Evolutionary conservation across 2,329 filamentous ascomycete species (phyloP).

Genomic region (Calonectria leucothoes): DNA sequence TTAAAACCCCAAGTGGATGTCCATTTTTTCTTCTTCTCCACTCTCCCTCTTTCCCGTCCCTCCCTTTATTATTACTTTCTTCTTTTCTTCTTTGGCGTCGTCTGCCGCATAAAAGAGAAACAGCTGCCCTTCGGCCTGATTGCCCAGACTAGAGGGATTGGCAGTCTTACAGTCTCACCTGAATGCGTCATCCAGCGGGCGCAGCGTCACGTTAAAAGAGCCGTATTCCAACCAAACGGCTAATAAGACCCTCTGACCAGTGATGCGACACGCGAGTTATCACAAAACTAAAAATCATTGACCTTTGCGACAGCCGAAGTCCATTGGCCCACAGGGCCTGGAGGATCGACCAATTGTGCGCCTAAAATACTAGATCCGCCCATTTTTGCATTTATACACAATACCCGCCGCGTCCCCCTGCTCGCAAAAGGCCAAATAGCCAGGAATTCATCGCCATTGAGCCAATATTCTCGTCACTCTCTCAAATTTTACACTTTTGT

Average conservation of each 20-base stretch:
- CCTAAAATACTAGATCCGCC: background rate
- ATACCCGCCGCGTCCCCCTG: background rate
- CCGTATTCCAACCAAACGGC: slow-evolving; percentile 1
- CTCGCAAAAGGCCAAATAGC: background rate
- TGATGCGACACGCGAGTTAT: slow-evolving; percentile 9
- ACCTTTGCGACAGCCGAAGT: background rate
- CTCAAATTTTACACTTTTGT: background rate
- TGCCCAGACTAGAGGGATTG: slow-evolving; percentile 29
- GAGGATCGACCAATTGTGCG: background rate
- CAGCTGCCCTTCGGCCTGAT: slow-evolving; percentile 13
- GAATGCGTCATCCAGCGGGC: slow-evolving; percentile 25
- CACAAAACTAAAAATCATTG: slow-evolving; percentile 10
- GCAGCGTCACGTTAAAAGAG: slow-evolving; percentile 7
- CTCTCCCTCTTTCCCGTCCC: background rate
- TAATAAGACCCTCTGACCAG: slow-evolving; percentile 8
- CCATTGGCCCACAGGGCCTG: slow-evolving; percentile 3
- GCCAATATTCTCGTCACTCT: background rate
- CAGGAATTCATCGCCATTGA: background rate
- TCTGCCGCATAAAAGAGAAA: slow-evolving; percentile 7
- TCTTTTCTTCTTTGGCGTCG: background rate
- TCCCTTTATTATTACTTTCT: background rate
- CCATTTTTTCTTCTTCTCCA: background rate
- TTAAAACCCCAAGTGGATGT: background rate
- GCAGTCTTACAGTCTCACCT: slow-evolving; percentile 23
- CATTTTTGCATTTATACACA: slow-evolving; percentile 14